Percentiles rank a stretch among this genome's conserved stretches.
Evolutionary conservation across 2,329 filamentous ascomycete species (phyloP).

Genomic region (Helminthosporium solani): DNA sequence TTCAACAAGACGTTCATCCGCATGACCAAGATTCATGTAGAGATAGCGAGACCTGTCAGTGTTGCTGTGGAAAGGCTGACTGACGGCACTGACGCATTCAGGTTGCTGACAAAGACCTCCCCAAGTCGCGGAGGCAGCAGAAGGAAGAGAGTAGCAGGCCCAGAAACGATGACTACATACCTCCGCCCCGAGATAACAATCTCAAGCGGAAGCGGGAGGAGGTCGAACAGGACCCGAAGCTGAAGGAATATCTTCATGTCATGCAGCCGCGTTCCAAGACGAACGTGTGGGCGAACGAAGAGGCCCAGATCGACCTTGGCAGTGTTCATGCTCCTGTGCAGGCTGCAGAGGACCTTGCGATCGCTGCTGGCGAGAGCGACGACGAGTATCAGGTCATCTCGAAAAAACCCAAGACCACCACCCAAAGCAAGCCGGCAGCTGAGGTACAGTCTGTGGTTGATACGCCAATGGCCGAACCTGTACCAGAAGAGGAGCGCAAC

Average conservation of each 20-base stretch:
- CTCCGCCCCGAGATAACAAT: conserved; percentile 28
- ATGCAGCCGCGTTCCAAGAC: conserved; percentile 70
- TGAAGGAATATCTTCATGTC: conserved; percentile 81
- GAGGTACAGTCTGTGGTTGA: conserved; percentile 7
- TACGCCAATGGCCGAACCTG: conserved; percentile 1
- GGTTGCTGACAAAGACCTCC: conserved; percentile 37
- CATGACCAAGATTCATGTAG: conserved; percentile 90
- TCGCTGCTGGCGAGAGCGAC: conserved; percentile 60
- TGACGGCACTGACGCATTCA: conserved; percentile 30
- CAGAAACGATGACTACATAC: conserved; percentile 27
- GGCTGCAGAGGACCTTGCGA: conserved; percentile 21
- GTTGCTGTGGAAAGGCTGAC: background rate
- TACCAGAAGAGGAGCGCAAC: background rate
- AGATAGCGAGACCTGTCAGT: conserved; percentile 78
- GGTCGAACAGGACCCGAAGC: conserved; percentile 67
- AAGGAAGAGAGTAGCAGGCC: conserved; percentile 28
- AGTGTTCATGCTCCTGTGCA: conserved; percentile 19
- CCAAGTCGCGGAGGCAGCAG: conserved; percentile 36
- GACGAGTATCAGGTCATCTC: conserved; percentile 71
- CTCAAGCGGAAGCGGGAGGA: conserved; percentile 70
- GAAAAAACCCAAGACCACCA: conserved; percentile 45
- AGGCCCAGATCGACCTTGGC: conserved; percentile 26
- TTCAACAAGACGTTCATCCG: conserved; percentile 95
- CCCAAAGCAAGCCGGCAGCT: conserved; percentile 1
- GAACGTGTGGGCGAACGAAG: conserved; percentile 63